Evolutionary conservation across 2,329 filamentous ascomycete species (phyloP), one percentile per base, ranked within the genome.

Genomic region (Tolypocladium inflatum): DNA sequence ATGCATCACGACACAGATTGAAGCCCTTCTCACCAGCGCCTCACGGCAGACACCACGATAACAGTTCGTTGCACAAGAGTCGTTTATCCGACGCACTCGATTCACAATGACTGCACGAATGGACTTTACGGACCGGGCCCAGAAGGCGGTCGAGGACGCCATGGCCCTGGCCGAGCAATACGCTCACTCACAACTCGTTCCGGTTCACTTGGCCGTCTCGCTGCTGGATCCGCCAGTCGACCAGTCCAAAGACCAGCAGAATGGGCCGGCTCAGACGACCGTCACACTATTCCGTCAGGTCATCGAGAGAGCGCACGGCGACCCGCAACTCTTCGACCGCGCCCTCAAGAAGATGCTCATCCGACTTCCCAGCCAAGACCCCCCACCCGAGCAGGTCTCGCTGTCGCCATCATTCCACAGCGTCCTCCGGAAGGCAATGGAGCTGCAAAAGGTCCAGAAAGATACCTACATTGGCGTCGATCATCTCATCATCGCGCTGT

Each of bases 401-500:
- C 85, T 96, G 66, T 87, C 92, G 13, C 91, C 91, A 1, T 80
- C 85, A 10, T 92, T 97, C 74, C 85, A 87, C 62, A 90, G 88
- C 65, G 83, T 97, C 58, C 80, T 99, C 55, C 84, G 91, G 65
- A 85, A 90, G 64, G 91, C 94, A 2, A 86, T 89, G 71, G 91
- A 97, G 38, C 75, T 99, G 57, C 93, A 95, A 66, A 96, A 95
- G 76, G 91, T 92, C n/a, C 94, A 99, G 68, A 97, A 97, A 68
- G 94, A 99, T 71, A 90, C 86, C 63, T 99, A 86, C 73, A 90
- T 99, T 63, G 94, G 93, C 45, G 87, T 97, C 60, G 94, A 97
- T 73, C 94, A 99, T 71, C 81, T 99, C 55, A 97, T 99, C 68
- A 86, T 87, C 62, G 86, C 90, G 2, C 79, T 97, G 26, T 83